Conservation (phyloP, 140 eudicot species). For the Bidens hawaiensis region DNA sequence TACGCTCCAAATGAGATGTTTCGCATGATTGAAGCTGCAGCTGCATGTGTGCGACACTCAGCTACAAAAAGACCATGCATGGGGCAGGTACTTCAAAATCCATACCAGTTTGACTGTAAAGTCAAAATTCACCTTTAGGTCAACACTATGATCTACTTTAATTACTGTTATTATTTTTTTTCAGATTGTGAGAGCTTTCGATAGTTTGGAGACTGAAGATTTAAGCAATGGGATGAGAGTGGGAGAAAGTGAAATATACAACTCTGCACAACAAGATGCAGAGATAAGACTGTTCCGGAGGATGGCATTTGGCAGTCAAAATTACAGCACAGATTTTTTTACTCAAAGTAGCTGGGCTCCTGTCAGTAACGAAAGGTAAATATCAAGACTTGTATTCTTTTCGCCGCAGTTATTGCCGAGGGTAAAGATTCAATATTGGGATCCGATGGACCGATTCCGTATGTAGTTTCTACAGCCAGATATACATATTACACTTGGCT, state of each 20-base stretch:
- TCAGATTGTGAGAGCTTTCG: slow-evolving; percentile 86
- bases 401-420: slow-evolving; percentile 8
- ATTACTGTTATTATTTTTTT: not conserved
- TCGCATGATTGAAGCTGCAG: slow-evolving; percentile 80
- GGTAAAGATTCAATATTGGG: not conserved
- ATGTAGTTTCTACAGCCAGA: slow-evolving; percentile 24
- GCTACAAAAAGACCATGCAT: slow-evolving; percentile 73
- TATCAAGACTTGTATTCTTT: slow-evolving; percentile 9
- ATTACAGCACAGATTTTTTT: slow-evolving; percentile 64
- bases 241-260: slow-evolving; percentile 66
- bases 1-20: slow-evolving; percentile 63
- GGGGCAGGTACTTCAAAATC: slow-evolving; percentile 61
- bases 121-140: slow-evolving; percentile 3
- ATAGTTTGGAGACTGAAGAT: slow-evolving; percentile 47
- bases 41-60: slow-evolving; percentile 87
- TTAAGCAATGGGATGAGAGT: slow-evolving; percentile 81
- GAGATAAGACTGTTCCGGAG: slow-evolving; percentile 65
- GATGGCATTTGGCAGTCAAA: slow-evolving; percentile 88
- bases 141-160: not conserved
- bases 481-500: slow-evolving; percentile 10
- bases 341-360: slow-evolving; percentile 35
- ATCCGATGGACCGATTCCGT: slow-evolving; percentile 12
- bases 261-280: slow-evolving; percentile 67
- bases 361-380: slow-evolving; percentile 23
- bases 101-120: not conserved